Evolutionary conservation across 129 eudicot species (phyloP).

Genomic region (Lactuca saligna): DNA sequence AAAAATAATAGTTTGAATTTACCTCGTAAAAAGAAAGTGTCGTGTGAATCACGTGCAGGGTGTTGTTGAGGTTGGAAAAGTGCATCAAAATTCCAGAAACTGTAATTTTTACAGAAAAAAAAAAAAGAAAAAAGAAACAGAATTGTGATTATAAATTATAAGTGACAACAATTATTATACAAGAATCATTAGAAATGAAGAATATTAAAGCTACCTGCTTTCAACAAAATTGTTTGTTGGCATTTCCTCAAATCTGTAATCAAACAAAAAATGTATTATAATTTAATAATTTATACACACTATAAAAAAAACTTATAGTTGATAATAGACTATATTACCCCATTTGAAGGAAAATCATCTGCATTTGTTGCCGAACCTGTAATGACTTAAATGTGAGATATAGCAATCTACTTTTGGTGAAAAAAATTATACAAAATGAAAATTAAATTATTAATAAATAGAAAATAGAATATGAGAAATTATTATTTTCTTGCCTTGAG

Average conservation of each 20-base stretch:
- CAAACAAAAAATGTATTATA: constrained; percentile 24
- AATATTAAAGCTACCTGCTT: constrained; percentile 67
- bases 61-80: constrained; percentile 99
- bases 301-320: background rate
- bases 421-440: background rate
- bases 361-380: constrained; percentile 78
- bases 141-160: background rate
- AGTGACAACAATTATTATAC: background rate
- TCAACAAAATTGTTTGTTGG: constrained; percentile 97
- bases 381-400: constrained; percentile 15
- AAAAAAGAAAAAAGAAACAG: background rate
- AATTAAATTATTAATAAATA: background rate
- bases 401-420: constrained; percentile 18
- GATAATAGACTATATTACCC: constrained; percentile 62
- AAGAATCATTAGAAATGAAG: background rate
- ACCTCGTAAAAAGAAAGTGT: constrained; percentile 93
- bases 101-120: constrained; percentile 16
- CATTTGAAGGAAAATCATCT: constrained; percentile 92
- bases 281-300: background rate
- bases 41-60: constrained; percentile 99
- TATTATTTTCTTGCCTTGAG: constrained; percentile 66
- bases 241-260: constrained; percentile 95
- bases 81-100: constrained; percentile 99
- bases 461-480: background rate
- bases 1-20: constrained; percentile 3